Conservation (phyloP, 805 yeast genomes). For the Candida silvicultrix region DNA sequence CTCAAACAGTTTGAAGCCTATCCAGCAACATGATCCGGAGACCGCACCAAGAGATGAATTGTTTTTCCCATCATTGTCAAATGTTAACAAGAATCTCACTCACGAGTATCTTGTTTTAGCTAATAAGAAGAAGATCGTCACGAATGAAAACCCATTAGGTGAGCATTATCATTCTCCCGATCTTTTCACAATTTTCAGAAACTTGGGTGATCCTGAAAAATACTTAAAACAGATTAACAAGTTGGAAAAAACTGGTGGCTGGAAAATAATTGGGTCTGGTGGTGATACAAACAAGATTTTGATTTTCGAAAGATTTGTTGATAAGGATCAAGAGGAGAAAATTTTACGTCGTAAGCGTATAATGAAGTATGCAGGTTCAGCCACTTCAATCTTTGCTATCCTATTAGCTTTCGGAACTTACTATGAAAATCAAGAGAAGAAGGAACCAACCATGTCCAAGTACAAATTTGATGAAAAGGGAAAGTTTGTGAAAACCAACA, state of each 20-base stretch:
- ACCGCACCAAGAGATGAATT: constrained; percentile 9
- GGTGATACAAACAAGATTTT: constrained; percentile 27
- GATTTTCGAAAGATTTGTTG: constrained; percentile 32
- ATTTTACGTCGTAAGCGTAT: constrained; percentile 3
- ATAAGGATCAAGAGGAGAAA: constrained; percentile 5
- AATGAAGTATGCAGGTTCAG: constrained; percentile 1
- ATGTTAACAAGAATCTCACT: background rate
- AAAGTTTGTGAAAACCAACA: background rate
- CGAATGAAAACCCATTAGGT: constrained; percentile 35
- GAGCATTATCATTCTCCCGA: constrained; percentile 31
- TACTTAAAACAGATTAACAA: constrained; percentile 31
- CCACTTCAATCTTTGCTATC: background rate
- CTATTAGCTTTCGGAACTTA: constrained; percentile 2
- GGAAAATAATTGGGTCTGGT: constrained; percentile 53
- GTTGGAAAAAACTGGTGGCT: constrained; percentile 38
- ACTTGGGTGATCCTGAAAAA: constrained; percentile 31
- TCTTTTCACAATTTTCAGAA: constrained; percentile 32
- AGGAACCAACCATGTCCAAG: constrained; percentile 3
- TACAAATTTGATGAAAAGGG: background rate
- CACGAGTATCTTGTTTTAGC: constrained; percentile 20
- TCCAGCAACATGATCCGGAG: constrained; percentile 11
- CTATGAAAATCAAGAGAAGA: constrained; percentile 7
- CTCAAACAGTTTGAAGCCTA: constrained; percentile 6
- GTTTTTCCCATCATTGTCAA: constrained; percentile 17
- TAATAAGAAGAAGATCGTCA: constrained; percentile 12